Evolutionary conservation across 371 early-diverging fungal species (phyloP).

Genomic region (Saksenaea oblongispora): DNA sequence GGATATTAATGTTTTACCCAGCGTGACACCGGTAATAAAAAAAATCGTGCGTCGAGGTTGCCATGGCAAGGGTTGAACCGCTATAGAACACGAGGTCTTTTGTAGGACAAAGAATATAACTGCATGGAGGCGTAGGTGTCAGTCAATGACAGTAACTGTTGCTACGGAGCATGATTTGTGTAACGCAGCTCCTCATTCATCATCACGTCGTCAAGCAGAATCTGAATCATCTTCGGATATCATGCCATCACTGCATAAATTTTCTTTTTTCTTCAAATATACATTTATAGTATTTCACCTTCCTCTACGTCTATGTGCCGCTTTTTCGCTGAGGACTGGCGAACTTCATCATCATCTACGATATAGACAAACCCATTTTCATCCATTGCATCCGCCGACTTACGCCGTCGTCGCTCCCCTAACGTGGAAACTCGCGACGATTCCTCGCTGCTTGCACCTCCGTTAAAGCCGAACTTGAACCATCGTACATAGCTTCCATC

Average conservation of each 20-base stretch:
- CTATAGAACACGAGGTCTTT: neutral
- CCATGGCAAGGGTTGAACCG: no score
- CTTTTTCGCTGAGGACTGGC: neutral
- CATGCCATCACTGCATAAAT: neutral
- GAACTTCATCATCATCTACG: constrained; percentile 16
- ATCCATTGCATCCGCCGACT: constrained; percentile 13
- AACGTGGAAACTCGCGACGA: neutral
- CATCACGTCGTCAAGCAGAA: neutral
- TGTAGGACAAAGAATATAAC: neutral
- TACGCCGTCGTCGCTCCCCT: constrained; percentile 3
- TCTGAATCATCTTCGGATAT: neutral
- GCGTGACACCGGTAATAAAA: no score
- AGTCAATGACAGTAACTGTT: no score
- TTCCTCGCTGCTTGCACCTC: constrained; percentile 3
- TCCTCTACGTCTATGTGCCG: constrained; percentile 10
- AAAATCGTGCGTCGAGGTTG: no score
- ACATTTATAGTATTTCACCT: neutral
- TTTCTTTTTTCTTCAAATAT: neutral
- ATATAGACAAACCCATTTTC: constrained; percentile 20
- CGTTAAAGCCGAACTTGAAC: constrained; percentile 47
- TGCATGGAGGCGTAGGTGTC: no score
- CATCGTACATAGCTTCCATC: constrained; percentile 45
- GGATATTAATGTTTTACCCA: no score
- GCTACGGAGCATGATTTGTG: constrained; percentile 3
- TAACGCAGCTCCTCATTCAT: neutral